Evolutionary conservation across 176 grass and related monocot genomes (phyloP).

Genomic region (Elaeis guineensis): DNA sequence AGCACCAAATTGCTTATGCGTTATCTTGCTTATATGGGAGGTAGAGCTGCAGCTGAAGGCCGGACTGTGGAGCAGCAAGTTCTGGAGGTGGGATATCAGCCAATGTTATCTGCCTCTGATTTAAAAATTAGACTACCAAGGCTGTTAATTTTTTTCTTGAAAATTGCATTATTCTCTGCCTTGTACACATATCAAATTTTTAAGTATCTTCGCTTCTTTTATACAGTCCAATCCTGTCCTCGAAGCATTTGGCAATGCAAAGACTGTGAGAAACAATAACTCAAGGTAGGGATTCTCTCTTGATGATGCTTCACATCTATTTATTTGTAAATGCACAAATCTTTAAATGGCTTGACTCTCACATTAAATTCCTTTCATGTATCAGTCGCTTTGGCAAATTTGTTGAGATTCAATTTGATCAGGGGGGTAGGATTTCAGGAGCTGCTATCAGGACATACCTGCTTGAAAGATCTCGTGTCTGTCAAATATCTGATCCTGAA

Average conservation of each 20-base stretch:
- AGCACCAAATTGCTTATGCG: constrained; percentile 92
- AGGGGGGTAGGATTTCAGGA: constrained; percentile 68
- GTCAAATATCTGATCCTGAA: constrained; percentile 90
- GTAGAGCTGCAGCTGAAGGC: constrained; percentile 52
- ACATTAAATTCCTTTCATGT: neutral
- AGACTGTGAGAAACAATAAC: constrained; percentile 92
- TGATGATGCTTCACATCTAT: constrained; percentile 2
- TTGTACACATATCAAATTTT: no score
- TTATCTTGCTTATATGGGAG: constrained; percentile 87
- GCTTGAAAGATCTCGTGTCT: constrained; percentile 83
- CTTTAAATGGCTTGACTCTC: neutral
- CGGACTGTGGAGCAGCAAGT: constrained; percentile 81
- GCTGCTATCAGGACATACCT: constrained; percentile 87
- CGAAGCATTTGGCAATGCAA: constrained; percentile 92
- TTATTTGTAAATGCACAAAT: neutral
- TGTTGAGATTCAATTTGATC: constrained; percentile 91
- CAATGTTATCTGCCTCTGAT: constrained; percentile 17
- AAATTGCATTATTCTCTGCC: no score
- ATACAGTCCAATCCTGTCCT: constrained; percentile 87
- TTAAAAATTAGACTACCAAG: neutral
- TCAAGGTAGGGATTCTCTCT: constrained; percentile 45
- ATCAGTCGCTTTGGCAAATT: constrained; percentile 85
- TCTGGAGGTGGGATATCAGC: constrained; percentile 44
- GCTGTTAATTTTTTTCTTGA: constrained; percentile 2
- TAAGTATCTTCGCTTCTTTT: constrained; percentile 16